phyloP scores from a whole-genome alignment of 805 yeast species.

The Kodamaea leandrae region DNA sequence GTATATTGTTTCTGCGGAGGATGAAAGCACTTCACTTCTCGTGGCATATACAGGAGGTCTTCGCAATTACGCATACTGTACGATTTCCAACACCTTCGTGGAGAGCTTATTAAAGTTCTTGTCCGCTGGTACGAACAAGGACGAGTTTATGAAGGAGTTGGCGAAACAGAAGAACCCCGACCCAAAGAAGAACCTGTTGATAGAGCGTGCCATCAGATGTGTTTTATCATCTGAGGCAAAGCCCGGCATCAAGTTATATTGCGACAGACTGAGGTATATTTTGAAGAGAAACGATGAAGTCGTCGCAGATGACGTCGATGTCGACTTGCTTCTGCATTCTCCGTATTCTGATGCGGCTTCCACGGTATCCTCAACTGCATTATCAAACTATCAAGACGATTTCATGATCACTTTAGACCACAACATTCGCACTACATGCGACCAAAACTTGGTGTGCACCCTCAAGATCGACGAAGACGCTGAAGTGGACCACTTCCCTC shows the following conservation, averaged over 20 bases:
- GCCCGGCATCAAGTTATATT: conserved; percentile 31
- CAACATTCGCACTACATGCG: conserved; percentile 33
- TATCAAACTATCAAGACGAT: conserved; percentile 25
- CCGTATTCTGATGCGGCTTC: conserved; percentile 2
- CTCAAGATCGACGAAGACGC: conserved; percentile 1
- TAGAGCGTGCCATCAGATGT: conserved; percentile 3
- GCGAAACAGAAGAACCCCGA: neutral
- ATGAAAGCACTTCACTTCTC: conserved; percentile 27
- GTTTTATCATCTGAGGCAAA: conserved; percentile 10
- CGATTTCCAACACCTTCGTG: conserved; percentile 30
- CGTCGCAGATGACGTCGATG: conserved; percentile 11
- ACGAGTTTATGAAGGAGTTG: conserved; percentile 4
- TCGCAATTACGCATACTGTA: conserved; percentile 38
- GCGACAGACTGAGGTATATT: conserved; percentile 30
- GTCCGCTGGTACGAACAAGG: conserved; percentile 12
- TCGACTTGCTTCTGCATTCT: conserved; percentile 5
- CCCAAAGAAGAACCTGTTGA: neutral
- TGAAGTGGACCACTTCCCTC: conserved; percentile 28
- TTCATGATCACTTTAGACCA: conserved; percentile 33
- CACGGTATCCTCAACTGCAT: neutral
- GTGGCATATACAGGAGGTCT: conserved; percentile 41
- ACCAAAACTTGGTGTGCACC: conserved; percentile 3
- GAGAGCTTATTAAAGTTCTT: conserved; percentile 24
- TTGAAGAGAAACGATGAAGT: conserved; percentile 23
- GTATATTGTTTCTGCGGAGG: conserved; percentile 27